phyloP scores from a whole-genome alignment of 2,329 filamentous ascomycete species.

The Stenocarpella maydis region DNA sequence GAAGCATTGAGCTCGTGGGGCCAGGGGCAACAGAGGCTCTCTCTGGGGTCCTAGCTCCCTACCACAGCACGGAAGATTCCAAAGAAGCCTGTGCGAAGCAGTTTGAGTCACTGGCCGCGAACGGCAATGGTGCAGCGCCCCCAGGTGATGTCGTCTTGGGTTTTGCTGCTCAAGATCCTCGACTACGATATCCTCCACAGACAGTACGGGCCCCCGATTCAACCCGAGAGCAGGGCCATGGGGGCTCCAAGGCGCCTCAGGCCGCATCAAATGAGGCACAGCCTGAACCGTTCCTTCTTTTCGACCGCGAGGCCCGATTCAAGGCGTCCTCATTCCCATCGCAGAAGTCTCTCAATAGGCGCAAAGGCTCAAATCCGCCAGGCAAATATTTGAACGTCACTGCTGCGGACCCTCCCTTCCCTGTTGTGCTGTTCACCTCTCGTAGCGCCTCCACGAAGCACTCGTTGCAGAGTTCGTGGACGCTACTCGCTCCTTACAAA shows the following conservation, averaged over 20 bases:
- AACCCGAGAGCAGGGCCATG: constrained; percentile 31
- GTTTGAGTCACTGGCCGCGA: constrained; percentile 61
- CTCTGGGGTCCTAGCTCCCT: constrained; percentile 70
- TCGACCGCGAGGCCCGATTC: constrained; percentile 72
- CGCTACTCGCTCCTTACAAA: constrained; percentile 87
- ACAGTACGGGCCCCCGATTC: constrained; percentile 51
- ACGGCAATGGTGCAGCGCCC: constrained; percentile 74
- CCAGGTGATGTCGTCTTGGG: constrained; percentile 74
- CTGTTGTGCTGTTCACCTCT: constrained; percentile 74
- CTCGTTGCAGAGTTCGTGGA: constrained; percentile 75
- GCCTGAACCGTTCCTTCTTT: constrained; percentile 60
- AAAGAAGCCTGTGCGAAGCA: constrained; percentile 54
- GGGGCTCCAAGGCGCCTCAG: not conserved
- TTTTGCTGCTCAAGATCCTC: constrained; percentile 81
- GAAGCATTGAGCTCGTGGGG: constrained; percentile 64
- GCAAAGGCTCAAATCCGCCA: constrained; percentile 69
- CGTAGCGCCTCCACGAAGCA: constrained; percentile 47
- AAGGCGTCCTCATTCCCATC: constrained; percentile 72
- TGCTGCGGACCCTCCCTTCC: constrained; percentile 76
- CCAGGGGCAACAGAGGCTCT: constrained; percentile 84
- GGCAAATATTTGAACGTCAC: constrained; percentile 68
- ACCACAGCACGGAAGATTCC: constrained; percentile 45
- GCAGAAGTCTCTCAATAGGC: constrained; percentile 82
- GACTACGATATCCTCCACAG: constrained; percentile 78
- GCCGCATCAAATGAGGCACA: constrained; percentile 43